phyloP scores from a whole-genome alignment of 441 rosid genomes.

The Mallotus repandus region DNA sequence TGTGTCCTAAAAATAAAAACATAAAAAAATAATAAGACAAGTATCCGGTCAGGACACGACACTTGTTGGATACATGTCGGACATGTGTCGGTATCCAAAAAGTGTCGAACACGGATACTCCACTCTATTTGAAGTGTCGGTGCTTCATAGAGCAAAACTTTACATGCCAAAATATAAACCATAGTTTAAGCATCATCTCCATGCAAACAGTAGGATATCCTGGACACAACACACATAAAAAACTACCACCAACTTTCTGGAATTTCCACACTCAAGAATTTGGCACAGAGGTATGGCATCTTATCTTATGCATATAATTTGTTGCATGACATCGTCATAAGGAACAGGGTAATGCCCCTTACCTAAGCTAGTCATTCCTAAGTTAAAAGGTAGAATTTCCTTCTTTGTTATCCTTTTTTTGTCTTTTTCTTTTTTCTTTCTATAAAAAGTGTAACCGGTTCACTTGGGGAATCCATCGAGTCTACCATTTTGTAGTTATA shows the following conservation, averaged over 20 bases:
- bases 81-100: no score
- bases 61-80: no score
- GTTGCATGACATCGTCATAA: background rate
- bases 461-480: background rate
- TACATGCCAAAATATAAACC: background rate
- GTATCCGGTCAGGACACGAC: no score
- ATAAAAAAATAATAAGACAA: no score
- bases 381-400: background rate
- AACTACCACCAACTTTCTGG: background rate
- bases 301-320: background rate
- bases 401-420: background rate
- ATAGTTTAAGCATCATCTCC: background rate
- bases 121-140: no score
- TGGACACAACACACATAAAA: background rate
- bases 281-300: background rate
- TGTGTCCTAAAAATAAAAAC: no score
- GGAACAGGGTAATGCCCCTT: background rate
- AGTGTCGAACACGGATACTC: no score
- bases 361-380: background rate
- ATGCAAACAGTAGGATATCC: background rate
- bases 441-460: background rate
- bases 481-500: background rate
- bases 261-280: background rate
- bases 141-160: no score
- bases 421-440: background rate